Conservation (phyloP, 176 grass and related monocot species). For the Carex parvula region DNA sequence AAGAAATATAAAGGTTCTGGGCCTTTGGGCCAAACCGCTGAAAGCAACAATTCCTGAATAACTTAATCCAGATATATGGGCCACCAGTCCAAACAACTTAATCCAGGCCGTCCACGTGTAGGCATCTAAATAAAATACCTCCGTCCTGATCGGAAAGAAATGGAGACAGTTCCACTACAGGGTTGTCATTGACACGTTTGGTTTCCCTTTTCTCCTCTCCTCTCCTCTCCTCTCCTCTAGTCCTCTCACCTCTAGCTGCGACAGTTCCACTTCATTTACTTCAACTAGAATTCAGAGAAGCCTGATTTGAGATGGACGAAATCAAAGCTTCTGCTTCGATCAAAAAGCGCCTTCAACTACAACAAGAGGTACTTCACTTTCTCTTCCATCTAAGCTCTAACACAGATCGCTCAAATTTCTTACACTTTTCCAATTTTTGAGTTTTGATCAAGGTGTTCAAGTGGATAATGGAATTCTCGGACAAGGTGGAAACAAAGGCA, state of each 20-base stretch:
- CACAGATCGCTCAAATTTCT: neutral
- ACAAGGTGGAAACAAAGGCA: conserved; percentile 51
- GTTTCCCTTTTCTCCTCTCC: neutral
- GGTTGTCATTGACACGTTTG: too few relatives aligned
- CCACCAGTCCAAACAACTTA: neutral
- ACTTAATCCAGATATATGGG: neutral
- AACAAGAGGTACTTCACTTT: conserved; percentile 32
- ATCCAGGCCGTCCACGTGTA: neutral
- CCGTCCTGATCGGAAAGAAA: neutral
- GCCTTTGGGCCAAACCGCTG: neutral
- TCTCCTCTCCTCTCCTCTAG: neutral
- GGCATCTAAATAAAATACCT: neutral
- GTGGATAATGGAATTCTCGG: conserved; percentile 56
- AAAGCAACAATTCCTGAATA: neutral
- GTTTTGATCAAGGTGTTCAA: conserved; percentile 43
- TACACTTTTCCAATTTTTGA: conserved; percentile 11
- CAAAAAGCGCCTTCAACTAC: conserved; percentile 29
- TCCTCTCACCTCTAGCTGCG: neutral
- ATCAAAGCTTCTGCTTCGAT: conserved; percentile 22
- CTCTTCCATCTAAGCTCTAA: neutral
- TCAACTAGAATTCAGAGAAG: neutral
- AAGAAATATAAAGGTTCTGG: neutral
- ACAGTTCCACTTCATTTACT: neutral
- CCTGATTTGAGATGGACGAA: conserved; percentile 30
- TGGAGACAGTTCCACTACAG: neutral